phyloP scores from a whole-genome alignment of 2,329 filamentous ascomycete genomes.

The Paecilomyces sp. region DNA sequence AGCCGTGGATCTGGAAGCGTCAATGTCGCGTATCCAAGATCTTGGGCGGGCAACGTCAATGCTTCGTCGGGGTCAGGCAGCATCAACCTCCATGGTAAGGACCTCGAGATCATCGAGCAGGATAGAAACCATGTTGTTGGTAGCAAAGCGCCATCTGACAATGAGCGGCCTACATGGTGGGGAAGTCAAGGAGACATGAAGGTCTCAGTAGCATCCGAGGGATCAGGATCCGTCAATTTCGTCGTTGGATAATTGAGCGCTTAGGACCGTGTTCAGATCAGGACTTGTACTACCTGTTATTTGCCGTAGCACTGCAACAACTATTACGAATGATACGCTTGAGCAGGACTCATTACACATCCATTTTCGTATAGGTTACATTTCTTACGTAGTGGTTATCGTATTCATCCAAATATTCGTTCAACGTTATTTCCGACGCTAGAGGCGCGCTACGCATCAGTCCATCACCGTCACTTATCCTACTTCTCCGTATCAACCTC shows the following conservation, averaged over 20 bases:
- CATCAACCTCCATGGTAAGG: constrained; percentile 14
- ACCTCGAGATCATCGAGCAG: constrained; percentile 11
- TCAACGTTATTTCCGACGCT: neutral
- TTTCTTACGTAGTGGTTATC: neutral
- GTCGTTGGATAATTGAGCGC: neutral
- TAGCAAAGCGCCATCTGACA: constrained; percentile 6
- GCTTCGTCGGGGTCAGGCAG: constrained; percentile 10
- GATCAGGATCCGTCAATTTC: constrained; percentile 6
- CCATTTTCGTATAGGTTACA: neutral
- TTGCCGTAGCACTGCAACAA: neutral
- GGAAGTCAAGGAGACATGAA: constrained; percentile 13
- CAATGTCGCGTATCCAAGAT: constrained; percentile 18
- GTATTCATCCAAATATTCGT: neutral
- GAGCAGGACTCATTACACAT: neutral
- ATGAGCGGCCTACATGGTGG: constrained; percentile 12
- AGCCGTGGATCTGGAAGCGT: constrained; percentile 15
- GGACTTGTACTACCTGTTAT: neutral
- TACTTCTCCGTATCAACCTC: neutral
- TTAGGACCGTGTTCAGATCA: neutral
- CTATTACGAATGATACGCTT: neutral
- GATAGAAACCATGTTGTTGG: constrained; percentile 6
- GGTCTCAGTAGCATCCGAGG: constrained; percentile 8
- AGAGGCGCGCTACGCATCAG: neutral
- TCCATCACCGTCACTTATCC: neutral
- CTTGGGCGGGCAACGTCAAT: constrained; percentile 23